Evolutionary conservation across 2,329 filamentous ascomycete genomes (phyloP).

Genomic region (Paecilomyces niveus): DNA sequence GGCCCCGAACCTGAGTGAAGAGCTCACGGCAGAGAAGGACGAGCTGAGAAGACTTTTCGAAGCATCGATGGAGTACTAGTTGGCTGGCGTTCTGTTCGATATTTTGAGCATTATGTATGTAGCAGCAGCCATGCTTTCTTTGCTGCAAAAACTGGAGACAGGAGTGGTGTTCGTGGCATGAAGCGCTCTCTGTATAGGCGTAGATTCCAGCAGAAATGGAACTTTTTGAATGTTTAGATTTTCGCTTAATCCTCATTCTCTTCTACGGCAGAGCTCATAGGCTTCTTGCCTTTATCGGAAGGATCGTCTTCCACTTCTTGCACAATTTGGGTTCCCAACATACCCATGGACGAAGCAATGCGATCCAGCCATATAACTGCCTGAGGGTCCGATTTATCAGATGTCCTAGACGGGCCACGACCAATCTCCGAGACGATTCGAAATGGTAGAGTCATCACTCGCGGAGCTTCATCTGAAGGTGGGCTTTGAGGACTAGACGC

Average conservation of each 20-base stretch:
- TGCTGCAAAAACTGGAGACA: neutral
- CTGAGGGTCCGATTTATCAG: conserved; percentile 15
- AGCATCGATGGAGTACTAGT: conserved; percentile 48
- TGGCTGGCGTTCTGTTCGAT: neutral
- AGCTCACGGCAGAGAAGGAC: conserved; percentile 63
- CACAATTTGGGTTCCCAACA: conserved; percentile 17
- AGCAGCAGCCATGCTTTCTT: neutral
- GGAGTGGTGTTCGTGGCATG: neutral
- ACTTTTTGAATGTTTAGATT: neutral
- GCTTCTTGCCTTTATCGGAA: neutral
- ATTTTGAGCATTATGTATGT: neutral
- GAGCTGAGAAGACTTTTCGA: conserved; percentile 66
- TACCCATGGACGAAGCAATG: conserved; percentile 26
- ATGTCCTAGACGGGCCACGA: conserved; percentile 13
- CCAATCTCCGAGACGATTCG: conserved; percentile 20
- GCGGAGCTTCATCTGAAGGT: neutral
- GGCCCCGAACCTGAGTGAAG: conserved; percentile 70
- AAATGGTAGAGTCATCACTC: conserved; percentile 12
- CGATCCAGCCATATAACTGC: conserved; percentile 24
- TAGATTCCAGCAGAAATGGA: neutral
- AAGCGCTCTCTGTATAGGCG: neutral
- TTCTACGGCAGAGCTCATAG: neutral
- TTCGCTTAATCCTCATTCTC: neutral
- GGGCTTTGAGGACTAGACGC: neutral
- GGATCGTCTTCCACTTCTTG: neutral